Evolutionary conservation across 768 basidiomycete genomes (phyloP).

Genomic region (Galerina sulciceps): DNA sequence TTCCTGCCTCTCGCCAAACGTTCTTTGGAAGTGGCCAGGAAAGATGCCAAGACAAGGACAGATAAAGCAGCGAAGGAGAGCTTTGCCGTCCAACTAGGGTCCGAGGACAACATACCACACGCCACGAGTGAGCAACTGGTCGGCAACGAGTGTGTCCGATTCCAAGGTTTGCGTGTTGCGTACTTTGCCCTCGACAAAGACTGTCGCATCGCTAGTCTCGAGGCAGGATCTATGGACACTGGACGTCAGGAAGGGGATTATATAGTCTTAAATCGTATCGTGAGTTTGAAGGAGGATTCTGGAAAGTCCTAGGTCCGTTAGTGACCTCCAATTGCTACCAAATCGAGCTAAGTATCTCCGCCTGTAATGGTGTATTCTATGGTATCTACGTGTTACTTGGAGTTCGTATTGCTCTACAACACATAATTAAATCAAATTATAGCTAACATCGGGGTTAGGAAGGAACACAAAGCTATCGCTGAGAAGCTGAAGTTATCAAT

Average conservation of each 20-base stretch:
- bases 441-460: no score
- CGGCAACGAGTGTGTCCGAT: slow-evolving; percentile 91
- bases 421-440: no score
- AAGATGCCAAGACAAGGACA: slow-evolving; percentile 66
- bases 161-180: slow-evolving; percentile 95
- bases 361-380: no score
- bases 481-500: not conserved
- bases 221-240: slow-evolving; percentile 49
- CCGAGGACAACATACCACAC: slow-evolving; percentile 62
- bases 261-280: slow-evolving; percentile 88
- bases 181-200: slow-evolving; percentile 96
- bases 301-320: slow-evolving; percentile 56
- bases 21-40: slow-evolving; percentile 63
- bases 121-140: slow-evolving; percentile 80
- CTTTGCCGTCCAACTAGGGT: slow-evolving; percentile 31
- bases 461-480: no score
- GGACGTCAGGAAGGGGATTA: slow-evolving; percentile 71
- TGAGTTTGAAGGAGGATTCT: slow-evolving; percentile 92
- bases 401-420: no score
- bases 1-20: slow-evolving; percentile 85
- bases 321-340: no score
- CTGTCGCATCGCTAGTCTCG: slow-evolving; percentile 66
- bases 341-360: no score
- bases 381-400: no score
- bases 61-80: slow-evolving; percentile 60